Conservation (phyloP, 2,329 filamentous ascomycete genomes). For the Penicillium psychrosexuale region DNA sequence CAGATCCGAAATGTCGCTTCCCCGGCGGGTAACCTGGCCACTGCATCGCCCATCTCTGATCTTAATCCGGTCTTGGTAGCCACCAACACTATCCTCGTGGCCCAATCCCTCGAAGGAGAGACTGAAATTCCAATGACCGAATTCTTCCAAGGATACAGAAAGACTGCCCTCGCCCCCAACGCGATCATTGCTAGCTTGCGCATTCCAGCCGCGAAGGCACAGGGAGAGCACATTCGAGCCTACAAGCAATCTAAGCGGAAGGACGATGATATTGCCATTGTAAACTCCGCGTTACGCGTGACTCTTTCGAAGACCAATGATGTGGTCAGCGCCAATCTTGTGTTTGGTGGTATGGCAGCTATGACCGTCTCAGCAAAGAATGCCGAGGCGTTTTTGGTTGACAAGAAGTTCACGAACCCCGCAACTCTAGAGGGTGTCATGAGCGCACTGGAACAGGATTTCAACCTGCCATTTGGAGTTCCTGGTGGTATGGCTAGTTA, state of each 20-base stretch:
- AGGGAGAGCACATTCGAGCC: conserved; percentile 78
- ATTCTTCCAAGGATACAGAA: conserved; percentile 90
- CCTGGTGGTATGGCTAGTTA: conserved; percentile 98
- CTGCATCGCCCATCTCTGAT: conserved; percentile 93
- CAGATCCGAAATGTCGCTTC: conserved; percentile 98
- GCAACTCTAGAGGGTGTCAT: conserved; percentile 85
- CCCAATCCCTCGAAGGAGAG: conserved; percentile 69
- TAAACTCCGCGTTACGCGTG: conserved; percentile 80
- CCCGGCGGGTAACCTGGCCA: conserved; percentile 88
- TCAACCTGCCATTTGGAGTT: conserved; percentile 83
- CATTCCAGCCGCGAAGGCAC: conserved; percentile 72
- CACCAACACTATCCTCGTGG: conserved; percentile 75
- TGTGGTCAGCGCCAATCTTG: conserved; percentile 72
- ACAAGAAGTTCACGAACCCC: conserved; percentile 75
- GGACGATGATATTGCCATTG: conserved; percentile 97
- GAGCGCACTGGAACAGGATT: conserved; percentile 84
- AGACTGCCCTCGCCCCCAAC: conserved; percentile 74
- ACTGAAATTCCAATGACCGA: conserved; percentile 85
- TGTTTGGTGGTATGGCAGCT: conserved; percentile 94
- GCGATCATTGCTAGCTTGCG: conserved; percentile 81
- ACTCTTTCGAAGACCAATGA: conserved; percentile 65
- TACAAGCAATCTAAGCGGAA: conserved; percentile 98
- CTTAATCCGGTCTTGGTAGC: conserved; percentile 92
- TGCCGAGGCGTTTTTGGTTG: conserved; percentile 69
- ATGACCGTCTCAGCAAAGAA: conserved; percentile 83